Conservation (phyloP, 1,284 basidiomycete species). For the Ustilago vetiveriae region DNA sequence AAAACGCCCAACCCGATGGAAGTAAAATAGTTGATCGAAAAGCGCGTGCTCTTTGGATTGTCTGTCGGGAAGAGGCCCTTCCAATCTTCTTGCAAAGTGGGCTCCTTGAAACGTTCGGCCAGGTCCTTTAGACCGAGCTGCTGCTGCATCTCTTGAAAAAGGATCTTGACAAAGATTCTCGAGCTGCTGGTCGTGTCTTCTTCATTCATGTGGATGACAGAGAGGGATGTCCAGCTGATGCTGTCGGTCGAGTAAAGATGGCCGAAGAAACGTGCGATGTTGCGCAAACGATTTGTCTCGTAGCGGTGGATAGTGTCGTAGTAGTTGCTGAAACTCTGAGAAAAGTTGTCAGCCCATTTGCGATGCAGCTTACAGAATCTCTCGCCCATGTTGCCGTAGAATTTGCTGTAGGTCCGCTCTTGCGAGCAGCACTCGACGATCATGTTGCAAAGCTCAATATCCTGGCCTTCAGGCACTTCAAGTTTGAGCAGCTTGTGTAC, state of each 20-base stretch:
- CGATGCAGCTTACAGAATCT: conserved; percentile 95
- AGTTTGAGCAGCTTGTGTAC: conserved; percentile 97
- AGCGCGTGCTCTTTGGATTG: conserved; percentile 94
- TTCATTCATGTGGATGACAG: conserved; percentile 90
- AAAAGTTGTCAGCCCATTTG: conserved; percentile 88
- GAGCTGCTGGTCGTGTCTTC: conserved; percentile 95
- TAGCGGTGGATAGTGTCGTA: conserved; percentile 98
- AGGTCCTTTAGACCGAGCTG: conserved; percentile 84
- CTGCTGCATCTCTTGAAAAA: conserved; percentile 94
- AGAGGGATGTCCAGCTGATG: conserved; percentile 86
- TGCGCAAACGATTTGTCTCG: conserved; percentile 96
- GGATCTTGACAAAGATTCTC: conserved; percentile 96
- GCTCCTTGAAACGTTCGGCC: conserved; percentile 78
- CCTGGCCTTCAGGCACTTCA: conserved; percentile 87
- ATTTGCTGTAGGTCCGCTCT: conserved; percentile 93
- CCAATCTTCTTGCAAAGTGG: conserved; percentile 75
- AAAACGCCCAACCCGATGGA: conserved; percentile 88
- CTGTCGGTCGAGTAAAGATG: conserved; percentile 79
- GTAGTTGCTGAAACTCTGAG: conserved; percentile 87
- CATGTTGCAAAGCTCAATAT: conserved; percentile 98
- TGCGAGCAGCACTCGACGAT: conserved; percentile 99
- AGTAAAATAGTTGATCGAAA: conserved; percentile 94
- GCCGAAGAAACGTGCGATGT: conserved; percentile 96
- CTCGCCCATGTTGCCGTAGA: conserved; percentile 95
- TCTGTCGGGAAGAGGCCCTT: conserved; percentile 92